Conservation (phyloP, 2,329 filamentous ascomycete genomes). For the Pyricularia sp. region DNA sequence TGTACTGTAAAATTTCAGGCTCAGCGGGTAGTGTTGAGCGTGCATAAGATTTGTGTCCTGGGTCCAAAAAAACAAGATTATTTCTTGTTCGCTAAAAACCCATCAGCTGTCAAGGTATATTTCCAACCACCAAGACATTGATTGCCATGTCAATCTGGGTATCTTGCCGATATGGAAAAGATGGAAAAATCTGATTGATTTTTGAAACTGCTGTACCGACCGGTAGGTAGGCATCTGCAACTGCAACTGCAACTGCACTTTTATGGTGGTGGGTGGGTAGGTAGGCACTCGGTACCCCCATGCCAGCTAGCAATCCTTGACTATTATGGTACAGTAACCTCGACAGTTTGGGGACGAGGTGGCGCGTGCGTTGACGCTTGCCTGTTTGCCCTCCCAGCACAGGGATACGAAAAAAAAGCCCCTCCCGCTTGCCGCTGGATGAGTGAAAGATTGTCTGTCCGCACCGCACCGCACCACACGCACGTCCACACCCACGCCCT, state of each 20-base stretch:
- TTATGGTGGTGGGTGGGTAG: not conserved
- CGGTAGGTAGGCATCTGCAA: not conserved
- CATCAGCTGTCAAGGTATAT: not conserved
- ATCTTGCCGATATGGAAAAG: not conserved
- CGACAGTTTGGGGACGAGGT: not conserved
- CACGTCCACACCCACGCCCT: conserved; percentile 1
- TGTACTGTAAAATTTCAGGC: not conserved
- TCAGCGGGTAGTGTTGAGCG: not conserved
- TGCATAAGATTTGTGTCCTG: not conserved
- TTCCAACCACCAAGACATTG: not conserved
- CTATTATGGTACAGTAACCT: not conserved
- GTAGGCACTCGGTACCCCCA: not conserved
- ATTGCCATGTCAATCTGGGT: not conserved
- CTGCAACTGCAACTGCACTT: not conserved
- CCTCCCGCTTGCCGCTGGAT: not conserved
- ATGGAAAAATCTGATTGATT: not conserved
- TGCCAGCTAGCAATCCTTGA: not conserved
- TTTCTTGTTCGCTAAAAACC: not conserved
- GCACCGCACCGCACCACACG: not conserved
- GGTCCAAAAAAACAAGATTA: not conserved
- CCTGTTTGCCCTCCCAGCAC: not conserved
- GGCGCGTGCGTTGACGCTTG: not conserved
- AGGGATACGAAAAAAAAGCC: not conserved
- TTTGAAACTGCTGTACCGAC: not conserved
- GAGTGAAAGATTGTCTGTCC: not conserved